Conservation (phyloP, 176 grass and related monocot genomes). For the Areca catechu region DNA sequence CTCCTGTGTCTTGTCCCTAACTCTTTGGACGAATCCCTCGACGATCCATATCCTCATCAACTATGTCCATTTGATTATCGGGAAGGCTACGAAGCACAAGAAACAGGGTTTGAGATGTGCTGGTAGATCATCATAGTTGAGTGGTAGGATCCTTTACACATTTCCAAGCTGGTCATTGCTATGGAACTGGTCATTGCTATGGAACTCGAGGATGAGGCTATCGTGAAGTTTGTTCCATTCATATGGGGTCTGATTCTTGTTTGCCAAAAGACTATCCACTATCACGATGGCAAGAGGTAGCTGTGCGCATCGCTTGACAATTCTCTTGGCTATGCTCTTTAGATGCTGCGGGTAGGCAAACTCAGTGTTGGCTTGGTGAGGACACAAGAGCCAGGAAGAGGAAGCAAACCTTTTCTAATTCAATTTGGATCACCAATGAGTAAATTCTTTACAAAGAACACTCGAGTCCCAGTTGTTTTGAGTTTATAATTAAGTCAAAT, state of each 20-base stretch:
- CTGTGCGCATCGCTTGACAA: conserved; percentile 21
- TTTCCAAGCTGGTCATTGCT: conserved; percentile 3
- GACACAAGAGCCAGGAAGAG: too few species aligned
- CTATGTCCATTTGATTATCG: background rate
- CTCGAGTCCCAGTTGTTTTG: too few species aligned
- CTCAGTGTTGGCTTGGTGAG: background rate
- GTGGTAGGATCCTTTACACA: conserved; percentile 5
- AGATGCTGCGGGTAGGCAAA: conserved; percentile 15
- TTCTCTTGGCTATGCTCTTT: background rate
- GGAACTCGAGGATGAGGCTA: background rate
- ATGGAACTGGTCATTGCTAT: too few species aligned
- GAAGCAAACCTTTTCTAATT: too few species aligned
- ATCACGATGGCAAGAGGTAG: conserved; percentile 19
- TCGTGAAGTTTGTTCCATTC: conserved; percentile 12
- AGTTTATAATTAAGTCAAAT: too few species aligned
- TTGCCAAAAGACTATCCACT: conserved; percentile 17
- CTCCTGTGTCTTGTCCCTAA: background rate
- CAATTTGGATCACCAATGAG: too few species aligned
- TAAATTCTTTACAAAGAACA: too few species aligned
- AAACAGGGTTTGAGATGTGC: conserved; percentile 30
- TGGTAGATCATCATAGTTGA: conserved; percentile 37
- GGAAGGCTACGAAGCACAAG: conserved; percentile 24
- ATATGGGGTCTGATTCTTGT: background rate
- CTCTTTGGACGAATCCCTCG: conserved; percentile 25
- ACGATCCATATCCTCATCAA: conserved; percentile 32